Conservation (phyloP, 495 filamentous ascomycete genomes). For the Neurospora cerealis region DNA sequence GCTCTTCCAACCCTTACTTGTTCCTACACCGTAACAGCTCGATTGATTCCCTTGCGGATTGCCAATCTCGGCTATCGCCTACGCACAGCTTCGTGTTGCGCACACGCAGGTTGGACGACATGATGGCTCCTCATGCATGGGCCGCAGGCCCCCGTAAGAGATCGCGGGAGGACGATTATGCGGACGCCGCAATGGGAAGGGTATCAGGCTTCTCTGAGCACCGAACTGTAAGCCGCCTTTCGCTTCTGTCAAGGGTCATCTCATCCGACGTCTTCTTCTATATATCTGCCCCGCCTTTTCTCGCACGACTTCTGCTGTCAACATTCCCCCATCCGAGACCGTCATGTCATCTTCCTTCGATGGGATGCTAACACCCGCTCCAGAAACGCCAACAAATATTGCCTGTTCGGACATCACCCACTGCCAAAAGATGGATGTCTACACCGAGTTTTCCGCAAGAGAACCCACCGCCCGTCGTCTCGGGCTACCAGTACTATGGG, state of each 20-base stretch:
- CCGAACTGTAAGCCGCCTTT: constrained; percentile 30
- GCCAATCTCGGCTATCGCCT: neutral
- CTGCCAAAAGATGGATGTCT: constrained; percentile 27
- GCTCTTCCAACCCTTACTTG: neutral
- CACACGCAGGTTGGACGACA: neutral
- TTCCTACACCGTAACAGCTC: neutral
- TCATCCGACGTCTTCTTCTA: neutral
- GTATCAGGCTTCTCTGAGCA: constrained; percentile 37
- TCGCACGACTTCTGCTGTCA: neutral
- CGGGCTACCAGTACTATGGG: constrained; percentile 17
- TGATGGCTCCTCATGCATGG: constrained; percentile 11
- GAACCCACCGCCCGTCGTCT: constrained; percentile 8
- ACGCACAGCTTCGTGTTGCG: neutral
- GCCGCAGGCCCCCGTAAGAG: constrained; percentile 22
- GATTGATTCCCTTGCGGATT: neutral
- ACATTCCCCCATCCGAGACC: neutral
- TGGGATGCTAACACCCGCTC: constrained; percentile 2
- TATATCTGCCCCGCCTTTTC: neutral
- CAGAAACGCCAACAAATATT: constrained; percentile 41
- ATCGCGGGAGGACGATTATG: constrained; percentile 23
- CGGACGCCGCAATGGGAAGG: constrained; percentile 13
- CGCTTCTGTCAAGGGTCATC: neutral
- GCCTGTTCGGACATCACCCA: constrained; percentile 32
- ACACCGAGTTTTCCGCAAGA: constrained; percentile 21
- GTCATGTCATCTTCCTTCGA: neutral